Percentiles rank a stretch among this genome's conserved stretches.
phyloP scores from a whole-genome alignment of 2,329 filamentous ascomycete genomes.

The Microcera coccophila region DNA sequence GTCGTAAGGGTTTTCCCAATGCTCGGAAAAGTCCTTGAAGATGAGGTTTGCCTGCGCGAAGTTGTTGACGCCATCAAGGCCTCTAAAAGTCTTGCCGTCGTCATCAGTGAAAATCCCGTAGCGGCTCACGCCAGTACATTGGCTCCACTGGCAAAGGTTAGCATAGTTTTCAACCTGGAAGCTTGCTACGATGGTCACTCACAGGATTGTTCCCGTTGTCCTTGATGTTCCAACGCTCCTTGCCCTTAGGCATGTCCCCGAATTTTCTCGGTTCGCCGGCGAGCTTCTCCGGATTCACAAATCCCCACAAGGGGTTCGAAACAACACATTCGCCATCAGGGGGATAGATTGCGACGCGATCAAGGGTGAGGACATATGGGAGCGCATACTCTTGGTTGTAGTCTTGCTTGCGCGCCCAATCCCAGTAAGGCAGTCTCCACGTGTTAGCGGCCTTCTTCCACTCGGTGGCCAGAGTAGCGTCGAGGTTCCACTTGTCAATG shows the following conservation, averaged over 20 bases:
- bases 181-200: neutral
- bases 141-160: constrained; percentile 3
- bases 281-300: constrained; percentile 9
- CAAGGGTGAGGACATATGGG: constrained; percentile 4
- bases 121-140: constrained; percentile 5
- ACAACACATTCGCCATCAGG: neutral
- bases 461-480: neutral
- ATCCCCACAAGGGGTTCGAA: constrained; percentile 5
- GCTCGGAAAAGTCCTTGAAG: neutral
- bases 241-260: constrained; percentile 10
- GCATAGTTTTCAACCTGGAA: neutral
- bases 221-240: constrained; percentile 13
- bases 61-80: constrained; percentile 9
- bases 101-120: constrained; percentile 3
- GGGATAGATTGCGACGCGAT: constrained; percentile 4
- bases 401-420: constrained; percentile 29
- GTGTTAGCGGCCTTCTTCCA: constrained; percentile 26
- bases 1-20: constrained; percentile 2
- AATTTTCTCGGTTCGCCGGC: constrained; percentile 6
- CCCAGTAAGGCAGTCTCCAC: constrained; percentile 34
- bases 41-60: neutral
- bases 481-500: constrained; percentile 7
- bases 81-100: neutral
- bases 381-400: constrained; percentile 6
- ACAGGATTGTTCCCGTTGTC: neutral